A percentile compares a stretch with the other conserved stretches of the same genome.
Evolutionary conservation across 345 rosid species (phyloP).

Genomic region (Euphorbia peplus): DNA sequence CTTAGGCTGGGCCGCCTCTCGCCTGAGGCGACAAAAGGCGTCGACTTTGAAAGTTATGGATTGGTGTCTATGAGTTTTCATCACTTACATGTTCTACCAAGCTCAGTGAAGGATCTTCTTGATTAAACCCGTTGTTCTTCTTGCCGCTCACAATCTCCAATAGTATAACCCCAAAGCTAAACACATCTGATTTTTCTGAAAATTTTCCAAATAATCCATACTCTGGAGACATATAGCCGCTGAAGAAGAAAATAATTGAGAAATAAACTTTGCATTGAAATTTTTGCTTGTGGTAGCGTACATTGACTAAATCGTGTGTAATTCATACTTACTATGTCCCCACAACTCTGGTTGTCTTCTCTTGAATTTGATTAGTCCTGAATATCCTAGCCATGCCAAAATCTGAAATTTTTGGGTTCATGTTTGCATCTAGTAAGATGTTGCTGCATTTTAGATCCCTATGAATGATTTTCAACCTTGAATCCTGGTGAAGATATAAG

Average conservation of each 20-base stretch:
- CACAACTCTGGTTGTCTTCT: not conserved
- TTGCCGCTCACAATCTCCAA: not conserved
- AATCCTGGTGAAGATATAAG: not conserved
- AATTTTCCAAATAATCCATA: not conserved
- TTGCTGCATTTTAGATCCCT: not conserved
- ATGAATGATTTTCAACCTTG: not conserved
- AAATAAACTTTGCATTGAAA: no score
- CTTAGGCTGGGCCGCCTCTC: no score
- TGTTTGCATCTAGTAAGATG: not conserved
- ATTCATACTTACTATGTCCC: not conserved
- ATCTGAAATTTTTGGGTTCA: not conserved
- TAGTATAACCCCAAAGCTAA: not conserved
- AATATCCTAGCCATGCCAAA: not conserved
- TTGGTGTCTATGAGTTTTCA: not conserved
- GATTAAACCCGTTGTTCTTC: not conserved
- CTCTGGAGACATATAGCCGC: not conserved
- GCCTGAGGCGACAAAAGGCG: no score
- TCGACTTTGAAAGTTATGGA: no score
- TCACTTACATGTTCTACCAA: not conserved
- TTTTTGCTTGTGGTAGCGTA: not conserved
- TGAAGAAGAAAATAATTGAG: not conserved
- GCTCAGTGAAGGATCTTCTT: not conserved
- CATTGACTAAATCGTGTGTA: not conserved
- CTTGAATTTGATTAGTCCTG: not conserved
- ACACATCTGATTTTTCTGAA: no score